phyloP scores from a whole-genome alignment of 2,329 filamentous ascomycete species.

The Colletotrichum higginsianum region DNA sequence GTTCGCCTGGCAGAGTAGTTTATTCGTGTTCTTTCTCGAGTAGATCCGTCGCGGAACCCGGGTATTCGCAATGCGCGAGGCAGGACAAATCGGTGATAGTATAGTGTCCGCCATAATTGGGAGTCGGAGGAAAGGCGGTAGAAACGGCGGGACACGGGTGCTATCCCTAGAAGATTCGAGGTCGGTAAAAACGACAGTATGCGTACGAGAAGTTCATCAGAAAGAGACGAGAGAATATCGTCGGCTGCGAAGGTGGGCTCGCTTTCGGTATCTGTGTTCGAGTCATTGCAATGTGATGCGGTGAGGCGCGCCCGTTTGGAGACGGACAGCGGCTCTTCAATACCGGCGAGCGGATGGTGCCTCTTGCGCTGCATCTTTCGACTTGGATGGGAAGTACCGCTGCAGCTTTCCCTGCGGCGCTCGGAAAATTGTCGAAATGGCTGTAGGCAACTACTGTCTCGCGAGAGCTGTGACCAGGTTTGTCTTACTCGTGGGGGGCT shows the following conservation, averaged over 20 bases:
- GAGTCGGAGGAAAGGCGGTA: slow-evolving; percentile 81
- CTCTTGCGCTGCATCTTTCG: slow-evolving; percentile 19
- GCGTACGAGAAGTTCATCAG: slow-evolving; percentile 89
- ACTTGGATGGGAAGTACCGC: neutral
- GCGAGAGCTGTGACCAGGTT: neutral
- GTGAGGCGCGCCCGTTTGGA: slow-evolving; percentile 16
- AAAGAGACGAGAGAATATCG: slow-evolving; percentile 81
- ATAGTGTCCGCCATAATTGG: slow-evolving; percentile 91
- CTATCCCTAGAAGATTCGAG: slow-evolving; percentile 73
- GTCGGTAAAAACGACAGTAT: slow-evolving; percentile 85
- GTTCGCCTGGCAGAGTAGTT: slow-evolving; percentile 61
- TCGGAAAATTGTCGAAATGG: neutral
- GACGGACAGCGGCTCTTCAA: neutral
- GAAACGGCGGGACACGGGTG: slow-evolving; percentile 82
- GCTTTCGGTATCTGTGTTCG: neutral
- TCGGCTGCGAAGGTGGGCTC: slow-evolving; percentile 9
- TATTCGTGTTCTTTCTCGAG: slow-evolving; percentile 53
- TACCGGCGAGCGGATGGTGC: neutral
- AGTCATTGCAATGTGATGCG: neutral
- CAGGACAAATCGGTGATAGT: slow-evolving; percentile 89
- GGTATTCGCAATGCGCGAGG: slow-evolving; percentile 84
- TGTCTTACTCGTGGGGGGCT: neutral
- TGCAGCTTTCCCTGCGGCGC: neutral
- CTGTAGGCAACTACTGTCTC: neutral
- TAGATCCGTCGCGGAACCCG: slow-evolving; percentile 65